Base-by-base conservation (phyloP, 2,329 filamentous ascomycete genomes). In the Lojkania enalia region DNA sequence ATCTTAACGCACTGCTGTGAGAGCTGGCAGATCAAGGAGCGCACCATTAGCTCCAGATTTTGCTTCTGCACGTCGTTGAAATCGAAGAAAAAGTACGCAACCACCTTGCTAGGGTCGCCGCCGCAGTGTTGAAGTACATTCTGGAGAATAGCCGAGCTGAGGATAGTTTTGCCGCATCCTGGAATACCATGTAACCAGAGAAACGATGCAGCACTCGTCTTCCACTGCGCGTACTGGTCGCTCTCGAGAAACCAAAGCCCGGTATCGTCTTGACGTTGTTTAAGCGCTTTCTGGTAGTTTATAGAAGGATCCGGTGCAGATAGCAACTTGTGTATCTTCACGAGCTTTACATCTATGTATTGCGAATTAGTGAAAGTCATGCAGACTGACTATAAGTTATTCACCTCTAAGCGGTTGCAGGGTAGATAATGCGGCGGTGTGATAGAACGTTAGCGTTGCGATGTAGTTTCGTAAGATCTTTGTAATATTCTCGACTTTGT, bases 151-250 rank as follows among this genome's bases (percentile, higher is more conserved):
- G 60, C 68, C 4, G 66, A 72, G 45, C 64, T 67, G 0, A 74
- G 58, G 40, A 74, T 56, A 0, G 70, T 74, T 48, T 75, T 75
- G 9, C 73, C 71, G 37, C 71, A 74, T 27, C 72, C 72, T 14
- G 68, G 61, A 16, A 71, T 72, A 1, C 72, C 69, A 49, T 71
- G 43, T 4, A 74, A 59, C 70, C 69, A 75, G 0, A 74, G 44
- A 42, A 59, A 58, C 4, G 64, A 70, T 11, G 54, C 55, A 13
- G 38, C 20, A 12, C 36, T 31, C 1, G 21, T 49, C 44, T 64
- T 71, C 72, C 70, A 74, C 11, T 33, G 32, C 0, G 11, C 12
- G 42, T 67, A 73, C 3, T 42, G 14, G 18, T 25, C 46, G 4
- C 48, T 20, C n/a, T 64, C 13, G 4, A 73, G 51, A 6, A 74